A percentile compares a stretch with the other conserved stretches of the same genome.
Evolutionary conservation across 345 rosid species (phyloP).

Genomic region (Corymbia maculata): DNA sequence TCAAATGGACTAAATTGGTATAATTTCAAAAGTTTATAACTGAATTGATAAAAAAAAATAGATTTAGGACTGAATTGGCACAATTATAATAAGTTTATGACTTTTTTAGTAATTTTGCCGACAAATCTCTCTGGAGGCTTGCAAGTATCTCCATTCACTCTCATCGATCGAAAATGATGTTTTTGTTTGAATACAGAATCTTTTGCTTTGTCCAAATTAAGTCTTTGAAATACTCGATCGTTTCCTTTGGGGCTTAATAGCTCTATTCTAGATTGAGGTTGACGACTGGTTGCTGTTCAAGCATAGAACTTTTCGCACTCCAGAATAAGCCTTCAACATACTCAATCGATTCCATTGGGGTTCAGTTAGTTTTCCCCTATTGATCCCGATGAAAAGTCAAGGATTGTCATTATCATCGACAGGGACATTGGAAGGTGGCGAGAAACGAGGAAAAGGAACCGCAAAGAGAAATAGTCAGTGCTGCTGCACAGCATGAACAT

Average conservation of each 20-base stretch:
- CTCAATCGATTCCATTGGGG: not conserved
- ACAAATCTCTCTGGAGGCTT: not conserved
- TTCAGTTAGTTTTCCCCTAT: not conserved
- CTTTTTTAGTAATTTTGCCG: too few species aligned
- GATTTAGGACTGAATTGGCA: too few species aligned
- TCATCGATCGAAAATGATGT: not conserved
- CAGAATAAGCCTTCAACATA: not conserved
- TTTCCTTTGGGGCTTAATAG: not conserved
- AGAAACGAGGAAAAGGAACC: not conserved
- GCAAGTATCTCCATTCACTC: not conserved
- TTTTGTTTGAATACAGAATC: accelerated
- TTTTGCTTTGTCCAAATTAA: not conserved
- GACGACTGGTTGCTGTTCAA: not conserved
- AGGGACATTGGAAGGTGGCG: not conserved
- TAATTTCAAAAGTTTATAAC: too few species aligned
- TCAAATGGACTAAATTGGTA: too few species aligned
- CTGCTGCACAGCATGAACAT: not conserved
- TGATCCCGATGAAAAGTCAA: not conserved
- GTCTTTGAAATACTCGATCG: not conserved
- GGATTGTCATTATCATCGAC: not conserved
- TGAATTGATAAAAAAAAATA: too few species aligned
- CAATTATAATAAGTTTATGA: too few species aligned
- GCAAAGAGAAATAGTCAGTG: not conserved
- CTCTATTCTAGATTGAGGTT: not conserved
- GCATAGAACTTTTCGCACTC: not conserved